These are phyloP conservation scores for Leccinum variicolor DNA, from an alignment of 768 basidiomycete species.

Conservation along the genomic window DNA sequence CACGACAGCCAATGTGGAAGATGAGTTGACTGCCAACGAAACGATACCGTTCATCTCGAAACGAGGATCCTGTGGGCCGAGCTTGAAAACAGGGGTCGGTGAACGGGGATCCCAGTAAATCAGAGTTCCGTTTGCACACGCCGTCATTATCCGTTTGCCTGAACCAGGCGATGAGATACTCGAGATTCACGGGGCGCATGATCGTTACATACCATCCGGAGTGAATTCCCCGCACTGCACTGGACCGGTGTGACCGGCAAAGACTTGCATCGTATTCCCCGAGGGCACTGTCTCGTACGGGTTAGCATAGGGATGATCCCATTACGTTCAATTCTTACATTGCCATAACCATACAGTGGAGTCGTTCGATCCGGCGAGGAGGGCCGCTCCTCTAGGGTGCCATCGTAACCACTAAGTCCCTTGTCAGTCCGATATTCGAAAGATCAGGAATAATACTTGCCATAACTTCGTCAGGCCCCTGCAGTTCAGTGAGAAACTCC, in stretches of 20 bases:
- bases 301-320: background rate
- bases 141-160: constrained; percentile 90
- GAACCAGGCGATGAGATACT: constrained; percentile 4
- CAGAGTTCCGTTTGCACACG: constrained; percentile 75
- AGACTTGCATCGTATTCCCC: constrained; percentile 94
- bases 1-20: constrained; percentile 87
- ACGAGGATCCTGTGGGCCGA: constrained; percentile 64
- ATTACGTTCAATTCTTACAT: constrained; percentile 47
- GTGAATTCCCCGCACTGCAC: constrained; percentile 90
- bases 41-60: constrained; percentile 86
- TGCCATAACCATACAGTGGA: constrained; percentile 97
- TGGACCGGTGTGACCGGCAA: constrained; percentile 83
- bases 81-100: constrained; percentile 75
- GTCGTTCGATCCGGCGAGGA: constrained; percentile 92
- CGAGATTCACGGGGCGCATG: background rate
- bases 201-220: constrained; percentile 64
- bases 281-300: constrained; percentile 67
- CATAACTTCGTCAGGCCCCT: constrained; percentile 94
- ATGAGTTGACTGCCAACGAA: constrained; percentile 76
- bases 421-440: constrained; percentile 4
- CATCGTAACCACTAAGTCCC: constrained; percentile 80
- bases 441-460: constrained; percentile 44
- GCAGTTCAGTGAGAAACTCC: constrained; percentile 93
- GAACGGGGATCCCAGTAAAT: constrained; percentile 92
- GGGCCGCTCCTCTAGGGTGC: constrained; percentile 91